A percentile compares a stretch with the other conserved stretches of the same genome.
phyloP scores from a whole-genome alignment of 73 alveolate species.

The Tetrahymena thermophila region DNA sequence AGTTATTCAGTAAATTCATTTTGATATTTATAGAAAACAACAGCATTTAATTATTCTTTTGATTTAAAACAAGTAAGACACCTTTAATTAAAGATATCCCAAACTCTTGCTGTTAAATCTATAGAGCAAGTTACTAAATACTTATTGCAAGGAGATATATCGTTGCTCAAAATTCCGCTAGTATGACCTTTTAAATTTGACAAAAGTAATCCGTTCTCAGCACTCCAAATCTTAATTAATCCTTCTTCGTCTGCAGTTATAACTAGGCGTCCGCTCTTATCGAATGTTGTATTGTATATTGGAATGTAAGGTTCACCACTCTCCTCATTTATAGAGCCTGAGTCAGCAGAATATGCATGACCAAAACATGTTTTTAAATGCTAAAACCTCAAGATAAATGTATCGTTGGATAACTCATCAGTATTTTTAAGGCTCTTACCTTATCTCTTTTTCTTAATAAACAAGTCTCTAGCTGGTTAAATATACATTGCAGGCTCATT shows the following conservation, averaged over 20 bases:
- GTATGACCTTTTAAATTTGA: conserved; percentile 34
- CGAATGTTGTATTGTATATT: conserved; percentile 21
- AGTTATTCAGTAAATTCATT: neutral
- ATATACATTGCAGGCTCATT: neutral
- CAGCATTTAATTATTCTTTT: neutral
- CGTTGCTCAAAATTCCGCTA: conserved; percentile 28
- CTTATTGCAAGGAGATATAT: conserved; percentile 31
- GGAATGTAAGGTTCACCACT: conserved; percentile 43
- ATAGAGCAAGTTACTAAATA: conserved; percentile 38
- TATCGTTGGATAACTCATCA: neutral
- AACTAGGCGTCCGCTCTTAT: conserved; percentile 29
- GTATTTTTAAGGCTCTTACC: neutral
- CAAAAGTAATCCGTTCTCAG: conserved; percentile 24
- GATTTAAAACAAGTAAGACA: neutral
- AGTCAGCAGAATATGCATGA: conserved; percentile 37
- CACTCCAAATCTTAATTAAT: conserved; percentile 38
- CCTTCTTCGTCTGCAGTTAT: conserved; percentile 42
- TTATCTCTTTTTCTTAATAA: neutral
- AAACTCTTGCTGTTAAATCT: conserved; percentile 28
- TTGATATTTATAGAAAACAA: neutral
- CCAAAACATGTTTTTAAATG: conserved; percentile 42
- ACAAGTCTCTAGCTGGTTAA: neutral
- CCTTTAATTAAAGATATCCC: conserved; percentile 28
- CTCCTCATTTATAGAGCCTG: conserved; percentile 11
- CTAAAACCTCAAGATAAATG: neutral